Conservation (phyloP, 2,329 filamentous ascomycete species). For the Calonectria henricotiae region DNA sequence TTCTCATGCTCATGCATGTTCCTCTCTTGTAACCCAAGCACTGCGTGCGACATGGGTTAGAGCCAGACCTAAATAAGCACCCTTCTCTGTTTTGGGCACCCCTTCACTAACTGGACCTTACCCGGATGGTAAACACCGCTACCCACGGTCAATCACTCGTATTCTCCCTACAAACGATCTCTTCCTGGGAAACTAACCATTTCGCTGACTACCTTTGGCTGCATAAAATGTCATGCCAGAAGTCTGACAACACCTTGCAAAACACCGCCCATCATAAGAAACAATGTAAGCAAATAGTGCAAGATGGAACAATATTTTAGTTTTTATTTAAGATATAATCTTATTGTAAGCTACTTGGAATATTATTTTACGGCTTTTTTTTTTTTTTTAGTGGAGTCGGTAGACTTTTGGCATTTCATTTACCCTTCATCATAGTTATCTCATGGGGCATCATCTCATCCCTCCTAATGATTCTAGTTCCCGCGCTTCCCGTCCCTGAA, state of each 20-base stretch:
- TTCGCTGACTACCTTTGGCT: too few species aligned
- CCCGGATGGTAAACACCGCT: constrained; percentile 6
- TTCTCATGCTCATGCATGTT: background rate
- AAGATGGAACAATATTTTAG: too few species aligned
- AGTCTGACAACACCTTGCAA: too few species aligned
- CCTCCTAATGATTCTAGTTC: background rate
- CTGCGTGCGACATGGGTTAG: background rate
- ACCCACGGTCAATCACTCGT: background rate
- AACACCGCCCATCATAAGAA: too few species aligned
- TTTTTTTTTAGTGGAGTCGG: too few species aligned
- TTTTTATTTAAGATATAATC: too few species aligned
- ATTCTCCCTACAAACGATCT: background rate
- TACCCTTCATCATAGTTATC: background rate
- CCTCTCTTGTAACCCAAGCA: too few species aligned
- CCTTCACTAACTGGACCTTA: background rate
- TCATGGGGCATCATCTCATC: background rate
- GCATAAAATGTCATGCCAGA: too few species aligned
- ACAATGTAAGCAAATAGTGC: too few species aligned
- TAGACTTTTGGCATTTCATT: too few species aligned
- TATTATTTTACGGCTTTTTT: too few species aligned
- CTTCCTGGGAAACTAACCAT: background rate
- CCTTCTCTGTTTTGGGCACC: background rate
- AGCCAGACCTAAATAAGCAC: background rate
- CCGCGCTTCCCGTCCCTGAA: constrained; percentile 6
- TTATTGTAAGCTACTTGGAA: too few species aligned